Base-by-base conservation (phyloP, 495 filamentous ascomycete genomes). In the Chaetomium tenue region DNA sequence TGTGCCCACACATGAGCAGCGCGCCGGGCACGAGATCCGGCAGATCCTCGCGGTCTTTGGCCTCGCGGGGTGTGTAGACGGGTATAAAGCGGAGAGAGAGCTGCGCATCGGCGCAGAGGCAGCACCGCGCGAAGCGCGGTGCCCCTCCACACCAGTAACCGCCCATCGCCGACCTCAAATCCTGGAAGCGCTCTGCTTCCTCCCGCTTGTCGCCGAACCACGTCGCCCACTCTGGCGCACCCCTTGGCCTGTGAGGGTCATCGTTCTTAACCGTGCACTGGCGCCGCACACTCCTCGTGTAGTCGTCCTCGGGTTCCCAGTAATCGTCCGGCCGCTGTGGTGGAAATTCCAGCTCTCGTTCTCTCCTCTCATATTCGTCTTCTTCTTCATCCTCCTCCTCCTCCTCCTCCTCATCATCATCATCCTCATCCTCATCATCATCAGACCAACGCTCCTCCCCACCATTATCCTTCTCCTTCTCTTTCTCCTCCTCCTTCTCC, bases 1-100 rank as follows among this genome's bases (percentile, higher is more conserved):
- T 60, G 42, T 60, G 57, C 13, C 57, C 57, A 25, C 57, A 60
- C 13, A 20, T 18, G 18, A 60, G 42, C 5, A 60, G 12, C 2
- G 9, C n/a, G 13, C 57, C 42, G 20, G 3, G 40, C 9, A 22
- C 16, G 23, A 60, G 23, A 39, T 30, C 57, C 40, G 57, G 37
- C 2, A 60, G 42, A 42, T 20, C 22, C 2, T 23, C 13, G 16
- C 40, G 40, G 40, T 44, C 40, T 44, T 52, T 6, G 37, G 37
- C 20, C 15, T 58, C 3, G 37, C n/a, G 20, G 57, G 40, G 8
- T 20, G 23, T 3, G 40, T 30, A 33, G 23, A 60, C 11, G 13
- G 40, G 40, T 15, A 60, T 0, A 11, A 5, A 42, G 22, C 40
- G 57, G 57, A 60, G 47, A 6, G 57, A 48, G 22, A 60, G 57